These are phyloP conservation scores for Chytriomyces sp. DNA, from an alignment of 192 early-diverging fungal genomes.

Conservation along the genomic window DNA sequence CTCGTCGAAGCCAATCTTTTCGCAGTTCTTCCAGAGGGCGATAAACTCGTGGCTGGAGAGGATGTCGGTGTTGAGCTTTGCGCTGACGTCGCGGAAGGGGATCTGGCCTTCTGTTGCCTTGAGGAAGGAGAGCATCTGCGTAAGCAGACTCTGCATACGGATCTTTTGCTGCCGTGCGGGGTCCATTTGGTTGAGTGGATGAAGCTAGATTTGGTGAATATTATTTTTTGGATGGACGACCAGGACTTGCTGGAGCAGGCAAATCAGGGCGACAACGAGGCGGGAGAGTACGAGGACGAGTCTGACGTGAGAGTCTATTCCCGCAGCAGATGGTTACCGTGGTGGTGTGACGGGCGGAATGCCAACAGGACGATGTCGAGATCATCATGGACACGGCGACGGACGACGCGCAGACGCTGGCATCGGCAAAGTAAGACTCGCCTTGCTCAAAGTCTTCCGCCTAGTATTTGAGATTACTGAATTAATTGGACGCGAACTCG, in stretches of 20 bases:
- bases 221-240: constrained; percentile 8
- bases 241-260: not conserved
- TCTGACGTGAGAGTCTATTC: constrained; percentile 68
- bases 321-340: not conserved
- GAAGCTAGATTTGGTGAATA: not conserved
- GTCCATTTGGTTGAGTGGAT: not conserved
- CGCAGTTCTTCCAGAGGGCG: constrained; percentile 18
- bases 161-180: not conserved
- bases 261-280: constrained; percentile 45
- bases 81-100: not conserved
- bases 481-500: no score
- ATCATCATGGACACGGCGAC: constrained; percentile 66
- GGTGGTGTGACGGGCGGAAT: not conserved
- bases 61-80: constrained; percentile 18
- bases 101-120: constrained; percentile 1
- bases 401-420: constrained; percentile 27
- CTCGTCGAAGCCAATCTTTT: constrained; percentile 24
- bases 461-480: no score
- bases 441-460: no score
- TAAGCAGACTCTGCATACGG: constrained; percentile 12
- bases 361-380: constrained; percentile 63
- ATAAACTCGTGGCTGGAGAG: constrained; percentile 13
- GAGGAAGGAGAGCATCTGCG: not conserved
- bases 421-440: no score
- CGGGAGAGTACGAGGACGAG: constrained; percentile 56